Percentiles rank a stretch among this genome's conserved stretches.
Conservation (phyloP, 768 basidiomycete species). For the Termitomyces sp. region DNA sequence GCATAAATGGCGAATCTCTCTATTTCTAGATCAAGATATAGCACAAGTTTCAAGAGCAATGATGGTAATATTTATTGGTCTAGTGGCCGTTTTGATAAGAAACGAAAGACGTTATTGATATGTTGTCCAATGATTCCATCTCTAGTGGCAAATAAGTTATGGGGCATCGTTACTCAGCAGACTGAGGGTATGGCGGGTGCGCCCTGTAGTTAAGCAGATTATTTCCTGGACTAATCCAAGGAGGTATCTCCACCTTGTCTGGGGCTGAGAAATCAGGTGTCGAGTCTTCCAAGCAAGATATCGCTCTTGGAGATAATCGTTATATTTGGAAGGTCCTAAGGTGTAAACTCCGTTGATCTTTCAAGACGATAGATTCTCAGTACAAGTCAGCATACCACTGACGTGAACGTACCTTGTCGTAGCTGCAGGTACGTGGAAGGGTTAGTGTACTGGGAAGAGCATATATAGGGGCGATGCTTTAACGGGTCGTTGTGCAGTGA, state of each 20-base stretch:
- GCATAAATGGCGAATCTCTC: no score
- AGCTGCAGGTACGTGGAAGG: constrained; percentile 12
- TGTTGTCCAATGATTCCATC: background rate
- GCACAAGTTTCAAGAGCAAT: background rate
- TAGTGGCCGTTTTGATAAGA: no score
- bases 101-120: background rate
- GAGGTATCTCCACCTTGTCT: constrained; percentile 9
- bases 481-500: background rate
- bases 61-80: background rate
- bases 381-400: background rate
- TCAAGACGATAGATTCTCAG: background rate
- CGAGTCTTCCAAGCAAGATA: constrained; percentile 2
- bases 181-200: background rate
- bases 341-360: constrained; percentile 9
- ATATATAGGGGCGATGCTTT: constrained; percentile 4
- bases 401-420: constrained; percentile 13
- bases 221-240: constrained; percentile 10
- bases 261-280: constrained; percentile 10
- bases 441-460: constrained; percentile 4
- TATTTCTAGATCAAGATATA: background rate
- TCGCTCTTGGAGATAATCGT: constrained; percentile 10
- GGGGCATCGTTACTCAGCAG: background rate
- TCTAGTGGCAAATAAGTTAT: background rate
- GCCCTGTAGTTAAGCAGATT: constrained; percentile 12
- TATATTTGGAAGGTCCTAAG: constrained; percentile 1